phyloP scores from a whole-genome alignment of 768 basidiomycete species.

The Rhodotorula paludigena region DNA sequence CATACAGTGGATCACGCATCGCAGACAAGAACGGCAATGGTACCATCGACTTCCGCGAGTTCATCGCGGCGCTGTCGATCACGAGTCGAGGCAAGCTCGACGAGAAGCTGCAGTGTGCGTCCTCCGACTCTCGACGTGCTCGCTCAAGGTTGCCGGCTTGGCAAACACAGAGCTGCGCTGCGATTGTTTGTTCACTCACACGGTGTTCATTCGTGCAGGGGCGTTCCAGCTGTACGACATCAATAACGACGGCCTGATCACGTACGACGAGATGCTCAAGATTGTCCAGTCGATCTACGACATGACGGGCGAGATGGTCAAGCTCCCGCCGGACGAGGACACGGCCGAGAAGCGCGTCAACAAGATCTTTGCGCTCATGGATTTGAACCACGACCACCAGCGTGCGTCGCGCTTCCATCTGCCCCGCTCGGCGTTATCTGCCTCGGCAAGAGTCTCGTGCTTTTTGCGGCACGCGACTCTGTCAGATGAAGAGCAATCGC shows the following conservation, averaged over 20 bases:
- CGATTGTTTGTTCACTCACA: too few species aligned
- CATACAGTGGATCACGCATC: neutral
- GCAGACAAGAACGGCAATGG: conserved; percentile 84
- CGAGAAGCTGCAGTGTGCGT: conserved; percentile 94
- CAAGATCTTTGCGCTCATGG: conserved; percentile 98
- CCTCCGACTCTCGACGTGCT: neutral
- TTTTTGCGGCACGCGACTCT: neutral
- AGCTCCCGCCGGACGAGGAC: conserved; percentile 94
- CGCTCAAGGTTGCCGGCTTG: neutral
- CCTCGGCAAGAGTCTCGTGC: too few species aligned
- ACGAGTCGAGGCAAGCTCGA: conserved; percentile 88
- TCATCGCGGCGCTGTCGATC: conserved; percentile 94
- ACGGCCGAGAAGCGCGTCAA: conserved; percentile 99
- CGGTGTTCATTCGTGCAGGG: conserved; percentile 57
- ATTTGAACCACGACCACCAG: conserved; percentile 79
- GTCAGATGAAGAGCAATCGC: neutral
- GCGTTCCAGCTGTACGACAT: conserved; percentile 99
- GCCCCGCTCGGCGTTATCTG: too few species aligned
- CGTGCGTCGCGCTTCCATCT: conserved; percentile 8
- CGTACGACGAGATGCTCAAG: conserved; percentile 97
- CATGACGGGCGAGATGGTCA: conserved; percentile 99
- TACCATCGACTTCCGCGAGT: conserved; percentile 98
- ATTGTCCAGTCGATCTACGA: conserved; percentile 98
- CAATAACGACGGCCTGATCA: conserved; percentile 95
- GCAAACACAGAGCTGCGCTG: neutral